phyloP scores from a whole-genome alignment of 1,139 yeast species.

The Schwanniomyces etchellsii region DNA sequence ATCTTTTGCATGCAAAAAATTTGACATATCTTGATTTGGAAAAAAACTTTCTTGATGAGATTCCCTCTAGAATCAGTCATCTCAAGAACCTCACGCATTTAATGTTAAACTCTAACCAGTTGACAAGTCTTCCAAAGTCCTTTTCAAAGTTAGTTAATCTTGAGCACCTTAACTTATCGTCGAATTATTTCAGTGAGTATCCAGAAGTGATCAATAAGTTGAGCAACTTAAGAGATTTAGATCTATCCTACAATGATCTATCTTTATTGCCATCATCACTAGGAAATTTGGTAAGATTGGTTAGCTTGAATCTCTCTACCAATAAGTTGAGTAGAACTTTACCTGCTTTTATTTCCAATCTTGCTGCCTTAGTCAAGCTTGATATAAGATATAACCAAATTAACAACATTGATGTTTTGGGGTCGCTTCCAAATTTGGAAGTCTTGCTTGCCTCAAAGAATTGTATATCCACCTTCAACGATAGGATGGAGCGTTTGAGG shows the following conservation, averaged over 20 bases:
- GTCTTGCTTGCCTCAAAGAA: conserved; percentile 75
- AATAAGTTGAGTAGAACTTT: conserved; percentile 57
- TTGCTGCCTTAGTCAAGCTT: conserved; percentile 60
- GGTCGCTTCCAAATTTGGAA: conserved; percentile 61
- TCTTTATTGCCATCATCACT: conserved; percentile 56
- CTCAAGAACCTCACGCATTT: conserved; percentile 50
- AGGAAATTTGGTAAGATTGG: conserved; percentile 52
- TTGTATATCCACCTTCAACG: conserved; percentile 65
- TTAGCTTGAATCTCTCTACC: conserved; percentile 69
- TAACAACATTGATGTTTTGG: conserved; percentile 57
- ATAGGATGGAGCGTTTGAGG: conserved; percentile 53
- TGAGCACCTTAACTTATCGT: conserved; percentile 64
- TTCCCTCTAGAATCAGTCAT: conserved; percentile 55
- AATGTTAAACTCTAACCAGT: conserved; percentile 67
- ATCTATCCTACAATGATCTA: conserved; percentile 77
- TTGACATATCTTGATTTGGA: conserved; percentile 72
- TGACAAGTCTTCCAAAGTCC: conserved; percentile 58
- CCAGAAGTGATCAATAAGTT: conserved; percentile 70
- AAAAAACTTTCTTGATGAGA: conserved; percentile 63
- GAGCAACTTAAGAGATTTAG: conserved; percentile 58
- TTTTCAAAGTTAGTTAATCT: conserved; percentile 54
- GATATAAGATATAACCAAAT: conserved; percentile 76
- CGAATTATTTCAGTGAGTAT: conserved; percentile 66
- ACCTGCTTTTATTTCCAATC: conserved; percentile 48
- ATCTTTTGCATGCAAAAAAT: conserved; percentile 63